Percentiles rank a stretch among this genome's conserved stretches.
Conservation (phyloP, 2,329 filamentous ascomycete genomes). For the Clarireedia paspali region DNA sequence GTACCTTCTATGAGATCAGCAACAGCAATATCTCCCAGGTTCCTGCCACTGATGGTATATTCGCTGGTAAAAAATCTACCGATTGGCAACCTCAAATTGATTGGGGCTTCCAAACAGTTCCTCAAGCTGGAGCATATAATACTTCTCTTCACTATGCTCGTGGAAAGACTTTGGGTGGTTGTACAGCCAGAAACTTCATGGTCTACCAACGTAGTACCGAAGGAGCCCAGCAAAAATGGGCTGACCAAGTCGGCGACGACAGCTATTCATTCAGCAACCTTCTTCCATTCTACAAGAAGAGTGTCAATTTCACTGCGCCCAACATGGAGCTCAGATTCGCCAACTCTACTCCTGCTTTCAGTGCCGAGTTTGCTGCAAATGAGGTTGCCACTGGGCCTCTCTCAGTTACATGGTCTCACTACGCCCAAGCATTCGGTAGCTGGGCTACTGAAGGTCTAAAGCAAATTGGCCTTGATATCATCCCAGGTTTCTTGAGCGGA, state of each 20-base stretch:
- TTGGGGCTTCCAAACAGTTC: slow-evolving; percentile 27
- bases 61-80: slow-evolving; percentile 7
- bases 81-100: slow-evolving; percentile 17
- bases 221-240: slow-evolving; percentile 36
- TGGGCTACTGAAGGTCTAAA: slow-evolving; percentile 27
- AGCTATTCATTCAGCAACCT: slow-evolving; percentile 39
- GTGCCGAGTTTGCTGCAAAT: slow-evolving; percentile 22
- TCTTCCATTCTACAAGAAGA: slow-evolving; percentile 35
- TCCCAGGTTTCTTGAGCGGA: slow-evolving; percentile 35
- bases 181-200: slow-evolving; percentile 28
- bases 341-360: slow-evolving; percentile 26
- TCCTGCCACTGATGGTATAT: not conserved
- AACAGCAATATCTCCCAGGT: slow-evolving; percentile 8
- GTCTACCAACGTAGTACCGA: slow-evolving; percentile 25
- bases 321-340: slow-evolving; percentile 13
- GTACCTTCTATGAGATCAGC: slow-evolving; percentile 10
- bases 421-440: slow-evolving; percentile 29
- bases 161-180: slow-evolving; percentile 28
- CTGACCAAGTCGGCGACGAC: slow-evolving; percentile 32
- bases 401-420: slow-evolving; percentile 35
- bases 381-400: slow-evolving; percentile 30
- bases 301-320: slow-evolving; percentile 7
- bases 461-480: slow-evolving; percentile 29
- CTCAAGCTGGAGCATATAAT: slow-evolving; percentile 15
- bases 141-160: slow-evolving; percentile 21